Conservation (phyloP, 192 early-diverging fungal species). For the Funneliformis geosporum region DNA sequence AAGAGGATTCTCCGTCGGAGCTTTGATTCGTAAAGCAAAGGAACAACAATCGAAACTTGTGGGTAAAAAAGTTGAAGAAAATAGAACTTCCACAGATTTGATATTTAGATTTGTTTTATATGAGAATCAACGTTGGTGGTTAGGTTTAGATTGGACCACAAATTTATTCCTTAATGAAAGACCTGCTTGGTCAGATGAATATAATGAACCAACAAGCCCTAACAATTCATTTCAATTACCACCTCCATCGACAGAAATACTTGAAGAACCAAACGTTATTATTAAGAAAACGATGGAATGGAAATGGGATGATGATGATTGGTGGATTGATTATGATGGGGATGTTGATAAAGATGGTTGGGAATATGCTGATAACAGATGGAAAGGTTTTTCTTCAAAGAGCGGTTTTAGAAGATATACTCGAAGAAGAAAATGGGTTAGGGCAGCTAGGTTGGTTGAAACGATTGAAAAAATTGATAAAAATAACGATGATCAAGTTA, state of each 20-base stretch:
- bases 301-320: constrained; percentile 54
- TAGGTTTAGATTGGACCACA: constrained; percentile 58
- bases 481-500: too few species aligned
- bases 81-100: constrained; percentile 41
- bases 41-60: constrained; percentile 38
- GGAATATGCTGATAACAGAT: constrained; percentile 59
- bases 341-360: constrained; percentile 53
- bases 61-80: constrained; percentile 30
- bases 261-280: constrained; percentile 40
- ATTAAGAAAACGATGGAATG: constrained; percentile 53
- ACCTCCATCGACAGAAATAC: constrained; percentile 36
- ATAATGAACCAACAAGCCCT: constrained; percentile 48
- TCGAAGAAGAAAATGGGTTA: constrained; percentile 54
- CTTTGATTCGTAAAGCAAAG: constrained; percentile 44
- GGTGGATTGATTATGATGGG: constrained; percentile 53
- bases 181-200: constrained; percentile 55
- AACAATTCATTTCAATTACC: constrained; percentile 54
- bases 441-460: constrained; percentile 52
- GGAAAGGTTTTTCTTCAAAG: constrained; percentile 49
- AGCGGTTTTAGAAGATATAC: constrained; percentile 53
- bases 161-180: constrained; percentile 60
- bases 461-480: constrained; percentile 22
- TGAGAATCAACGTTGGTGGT: constrained; percentile 61
- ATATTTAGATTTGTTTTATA: constrained; percentile 51
- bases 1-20: constrained; percentile 34